Base-by-base conservation (phyloP, 2,329 filamentous ascomycete genomes). In the Clonostachys sp. region DNA sequence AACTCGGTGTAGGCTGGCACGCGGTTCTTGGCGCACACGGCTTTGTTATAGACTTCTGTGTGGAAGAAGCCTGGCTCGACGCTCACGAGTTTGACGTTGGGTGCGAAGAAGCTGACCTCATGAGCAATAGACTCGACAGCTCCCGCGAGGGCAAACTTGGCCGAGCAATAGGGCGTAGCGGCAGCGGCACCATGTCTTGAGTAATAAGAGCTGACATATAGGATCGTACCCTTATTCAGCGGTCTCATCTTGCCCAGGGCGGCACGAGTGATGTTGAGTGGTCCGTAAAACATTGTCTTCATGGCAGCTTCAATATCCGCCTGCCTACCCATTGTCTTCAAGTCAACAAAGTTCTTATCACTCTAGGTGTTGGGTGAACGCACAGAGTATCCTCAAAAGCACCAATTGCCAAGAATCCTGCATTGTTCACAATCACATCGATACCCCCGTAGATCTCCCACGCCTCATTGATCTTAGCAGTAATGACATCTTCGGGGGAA, bases 341-440 rank as follows among this genome's bases (percentile, higher is more conserved):
- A 30, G 9, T 30, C 4, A 30, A 39, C 36, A n/a, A 18, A 39
- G 36, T 4, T 39, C 36, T 5, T 39, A 13, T n/a, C 7, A 12
- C 17, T 39, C 16, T 39, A 8, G 14, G 14, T 39, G 2, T 14
- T 39, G 12, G 36, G 5, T 39, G 6, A n/a, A 39, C 36, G 14
- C 17, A 39, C 36, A 12, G 14, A n/a, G 17, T n/a, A n/a, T 39
- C 36, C 36, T 39, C 36, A n/a, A n/a, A 39, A 8, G 17, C 36
- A 18, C 36, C 36, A n/a, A 18, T 18, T n/a, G 17, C 36, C 12
- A n/a, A n/a, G 17, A 39, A 39, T 0, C 87, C 89, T 16, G 90
- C 89, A 63, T 94, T 95, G 74, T 95, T 94, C 71, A 95, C 71
- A 45, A 95, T 70, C 53, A 94, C 87, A 65, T 95, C 87, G 57